Evolutionary conservation across 805 yeast species (phyloP).

Genomic region (Sugiyamaella americana): DNA sequence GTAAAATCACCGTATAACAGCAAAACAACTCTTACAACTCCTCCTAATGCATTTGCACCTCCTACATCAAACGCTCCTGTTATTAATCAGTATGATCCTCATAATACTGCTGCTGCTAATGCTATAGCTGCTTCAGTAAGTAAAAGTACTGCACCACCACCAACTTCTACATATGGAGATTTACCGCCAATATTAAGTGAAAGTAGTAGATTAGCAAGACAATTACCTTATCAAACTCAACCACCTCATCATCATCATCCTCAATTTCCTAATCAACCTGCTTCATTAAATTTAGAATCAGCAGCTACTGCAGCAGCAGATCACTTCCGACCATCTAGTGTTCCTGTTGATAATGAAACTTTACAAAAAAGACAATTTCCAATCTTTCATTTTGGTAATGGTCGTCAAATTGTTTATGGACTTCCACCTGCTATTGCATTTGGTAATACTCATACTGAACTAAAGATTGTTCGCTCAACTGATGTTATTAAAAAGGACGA

Average conservation of each 20-base stretch:
- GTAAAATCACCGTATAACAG: slow-evolving; percentile 1
- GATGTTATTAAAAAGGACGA: slow-evolving; percentile 26
- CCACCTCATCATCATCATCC: neutral
- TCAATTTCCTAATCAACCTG: slow-evolving; percentile 8
- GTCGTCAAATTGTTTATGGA: slow-evolving; percentile 40
- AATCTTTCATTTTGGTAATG: slow-evolving; percentile 58
- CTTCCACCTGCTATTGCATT: slow-evolving; percentile 38
- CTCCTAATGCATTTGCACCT: slow-evolving; percentile 9
- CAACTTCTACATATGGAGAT: slow-evolving; percentile 14
- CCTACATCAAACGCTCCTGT: slow-evolving; percentile 1
- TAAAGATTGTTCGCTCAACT: slow-evolving; percentile 13
- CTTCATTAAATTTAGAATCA: slow-evolving; percentile 14
- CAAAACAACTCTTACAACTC: neutral
- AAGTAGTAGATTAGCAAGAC: neutral
- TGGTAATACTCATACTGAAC: slow-evolving; percentile 29
- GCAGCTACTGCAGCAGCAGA: slow-evolving; percentile 4
- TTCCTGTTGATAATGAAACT: slow-evolving; percentile 34
- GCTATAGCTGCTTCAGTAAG: neutral
- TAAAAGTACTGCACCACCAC: slow-evolving; percentile 9
- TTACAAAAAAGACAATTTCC: slow-evolving; percentile 65
- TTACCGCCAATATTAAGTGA: slow-evolving; percentile 13
- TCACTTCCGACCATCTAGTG: slow-evolving; percentile 5
- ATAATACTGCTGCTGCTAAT: neutral
- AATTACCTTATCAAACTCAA: neutral
- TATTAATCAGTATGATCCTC: slow-evolving; percentile 12